Percentiles rank a stretch among this genome's conserved stretches.
These are phyloP conservation scores for Rhypophila decipiens DNA, from an alignment of 495 filamentous ascomycete genomes.

Conservation along the genomic window DNA sequence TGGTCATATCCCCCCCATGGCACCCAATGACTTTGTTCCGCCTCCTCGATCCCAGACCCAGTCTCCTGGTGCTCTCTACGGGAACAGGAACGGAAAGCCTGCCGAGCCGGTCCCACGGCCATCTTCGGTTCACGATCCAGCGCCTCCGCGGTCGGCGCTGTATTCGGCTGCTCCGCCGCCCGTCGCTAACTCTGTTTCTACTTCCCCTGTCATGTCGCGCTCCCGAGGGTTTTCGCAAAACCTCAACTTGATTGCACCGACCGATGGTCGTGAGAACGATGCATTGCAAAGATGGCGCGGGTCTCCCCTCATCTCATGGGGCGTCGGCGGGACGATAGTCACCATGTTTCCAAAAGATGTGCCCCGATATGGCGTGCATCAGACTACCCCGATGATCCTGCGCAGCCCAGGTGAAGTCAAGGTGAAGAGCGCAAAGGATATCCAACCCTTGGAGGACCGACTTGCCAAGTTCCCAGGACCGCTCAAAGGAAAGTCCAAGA, in stretches of 20 bases:
- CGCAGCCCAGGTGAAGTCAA: constrained; percentile 82
- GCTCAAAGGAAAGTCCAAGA: constrained; percentile 80
- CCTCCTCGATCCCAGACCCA: constrained; percentile 78
- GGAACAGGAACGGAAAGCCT: constrained; percentile 37
- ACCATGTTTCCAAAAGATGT: constrained; percentile 85
- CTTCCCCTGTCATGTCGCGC: constrained; percentile 10
- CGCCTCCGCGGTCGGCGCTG: constrained; percentile 39
- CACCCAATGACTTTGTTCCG: constrained; percentile 41
- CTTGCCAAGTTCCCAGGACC: constrained; percentile 85
- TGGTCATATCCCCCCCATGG: constrained; percentile 35
- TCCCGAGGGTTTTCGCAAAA: constrained; percentile 36
- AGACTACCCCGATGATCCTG: constrained; percentile 67
- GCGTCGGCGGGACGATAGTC: constrained; percentile 74
- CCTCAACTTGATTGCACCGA: constrained; percentile 50
- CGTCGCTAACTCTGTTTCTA: constrained; percentile 3
- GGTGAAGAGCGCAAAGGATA: constrained; percentile 60
- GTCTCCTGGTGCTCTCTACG: constrained; percentile 62
- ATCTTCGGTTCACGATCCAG: constrained; percentile 57
- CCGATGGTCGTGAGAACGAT: constrained; percentile 75
- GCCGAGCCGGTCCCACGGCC: constrained; percentile 57
- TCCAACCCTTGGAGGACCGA: constrained; percentile 60
- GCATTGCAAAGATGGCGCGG: constrained; percentile 85
- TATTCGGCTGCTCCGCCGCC: constrained; percentile 7
- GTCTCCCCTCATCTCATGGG: constrained; percentile 78
- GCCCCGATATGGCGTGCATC: constrained; percentile 74